Base-by-base conservation (phyloP, 768 basidiomycete genomes). In the Lentinula aciculospora region DNA sequence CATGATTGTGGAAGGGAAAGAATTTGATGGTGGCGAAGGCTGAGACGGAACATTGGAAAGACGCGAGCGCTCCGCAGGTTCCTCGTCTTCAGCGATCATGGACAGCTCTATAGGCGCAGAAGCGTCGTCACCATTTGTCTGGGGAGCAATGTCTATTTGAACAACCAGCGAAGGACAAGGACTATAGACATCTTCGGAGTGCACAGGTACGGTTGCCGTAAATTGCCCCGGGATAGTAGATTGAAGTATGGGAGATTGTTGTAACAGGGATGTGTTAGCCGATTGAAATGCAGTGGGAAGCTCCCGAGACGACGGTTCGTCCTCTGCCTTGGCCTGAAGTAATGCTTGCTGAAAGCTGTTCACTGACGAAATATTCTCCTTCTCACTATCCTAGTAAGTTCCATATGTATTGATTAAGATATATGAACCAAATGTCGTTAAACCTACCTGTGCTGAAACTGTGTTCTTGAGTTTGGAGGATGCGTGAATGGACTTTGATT, bases 51-150 rank as follows among this genome's bases (percentile, higher is more conserved):
- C 15, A 51, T 27, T 12, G 9, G 19, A 6, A 3, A 46, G 17
- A 7, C 7, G 51, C 25, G 56, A 53, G 5, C 50, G 36, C 56
- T 88, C 85, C 3, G 68, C 68, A 2, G 72, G 73, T 63, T 88
- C 84, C 48, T 91, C 88, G 53, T 82, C 87, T 70, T 89, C 88
- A 0, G 79, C 82, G 56, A 89, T 89, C 55, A 86, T 76, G 28
- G 88, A 90, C 34, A 91, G 69, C 51, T 84, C 80, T 42, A 57
- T 34, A 28, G 56, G 46, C 12, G 53, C 27, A 34, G 36, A 19
- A n/a, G 36, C 6, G 17, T 23, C 10, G 44, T 39, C 27, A n/a
- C 12, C 21, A 17, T 15, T 40, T 23, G 40, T 5, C 13, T 32
- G 29, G 9, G 31, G 31, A 42, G 39, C 23, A 31, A 28, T 23